Evolutionary conservation across 2,329 filamentous ascomycete genomes (phyloP).

Genomic region (Corinectria fuckeliana): DNA sequence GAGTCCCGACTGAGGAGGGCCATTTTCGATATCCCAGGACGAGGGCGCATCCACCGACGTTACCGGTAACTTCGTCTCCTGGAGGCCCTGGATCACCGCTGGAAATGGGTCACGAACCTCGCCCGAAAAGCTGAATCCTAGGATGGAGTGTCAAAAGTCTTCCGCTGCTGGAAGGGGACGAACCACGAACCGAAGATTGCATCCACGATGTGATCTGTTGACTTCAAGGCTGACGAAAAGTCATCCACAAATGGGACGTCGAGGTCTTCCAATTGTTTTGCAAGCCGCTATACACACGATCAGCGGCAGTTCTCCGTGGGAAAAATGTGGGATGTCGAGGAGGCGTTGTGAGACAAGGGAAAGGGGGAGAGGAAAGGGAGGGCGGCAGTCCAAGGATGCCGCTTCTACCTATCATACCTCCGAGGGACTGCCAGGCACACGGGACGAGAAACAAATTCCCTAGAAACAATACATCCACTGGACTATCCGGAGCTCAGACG

Average conservation of each 20-base stretch:
- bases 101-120: slow-evolving; percentile 93
- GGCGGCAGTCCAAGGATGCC: slow-evolving; percentile 8
- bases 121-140: slow-evolving; percentile 90
- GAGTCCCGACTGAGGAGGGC: slow-evolving; percentile 77
- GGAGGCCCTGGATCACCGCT: slow-evolving; percentile 77
- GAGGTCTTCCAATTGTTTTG: slow-evolving; percentile 84
- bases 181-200: slow-evolving; percentile 79
- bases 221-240: slow-evolving; percentile 70
- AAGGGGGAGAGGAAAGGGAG: slow-evolving; percentile 7
- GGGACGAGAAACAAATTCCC: slow-evolving; percentile 23
- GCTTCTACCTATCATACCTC: slow-evolving; percentile 18
- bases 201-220: slow-evolving; percentile 84
- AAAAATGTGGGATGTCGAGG: slow-evolving; percentile 9
- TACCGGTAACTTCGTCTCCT: slow-evolving; percentile 76
- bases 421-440: slow-evolving; percentile 24
- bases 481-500: slow-evolving; percentile 12
- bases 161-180: slow-evolving; percentile 2
- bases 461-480: slow-evolving; percentile 30
- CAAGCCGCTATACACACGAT: slow-evolving; percentile 67
- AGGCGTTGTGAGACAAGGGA: slow-evolving; percentile 3
- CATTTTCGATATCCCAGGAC: slow-evolving; percentile 90
- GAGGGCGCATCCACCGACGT: slow-evolving; percentile 92
- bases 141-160: slow-evolving; percentile 18
- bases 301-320: slow-evolving; percentile 32
- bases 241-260: slow-evolving; percentile 84